phyloP scores from a whole-genome alignment of 495 filamentous ascomycete species.

The Oleoguttula mirabilis region DNA sequence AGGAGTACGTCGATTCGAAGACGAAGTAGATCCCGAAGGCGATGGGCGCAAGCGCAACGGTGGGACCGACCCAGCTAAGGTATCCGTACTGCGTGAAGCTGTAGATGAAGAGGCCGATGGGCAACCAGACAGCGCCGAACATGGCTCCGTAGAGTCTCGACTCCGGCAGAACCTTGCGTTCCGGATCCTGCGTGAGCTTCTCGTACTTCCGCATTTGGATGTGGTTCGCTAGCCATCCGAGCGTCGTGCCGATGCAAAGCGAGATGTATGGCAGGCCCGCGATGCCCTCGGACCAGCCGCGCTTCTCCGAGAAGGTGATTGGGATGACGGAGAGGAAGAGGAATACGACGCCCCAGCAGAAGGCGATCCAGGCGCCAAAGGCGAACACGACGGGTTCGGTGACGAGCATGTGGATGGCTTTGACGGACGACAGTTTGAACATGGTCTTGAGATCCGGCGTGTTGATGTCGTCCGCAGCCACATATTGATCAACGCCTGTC shows the following conservation, averaged over 20 bases:
- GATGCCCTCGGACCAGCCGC: slow-evolving; percentile 16
- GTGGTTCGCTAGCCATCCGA: slow-evolving; percentile 11
- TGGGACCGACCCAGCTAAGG: slow-evolving; percentile 16
- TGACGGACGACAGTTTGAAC: slow-evolving; percentile 23
- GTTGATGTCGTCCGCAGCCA: slow-evolving; percentile 27
- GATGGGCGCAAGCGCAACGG: slow-evolving; percentile 14
- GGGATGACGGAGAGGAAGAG: slow-evolving; percentile 16
- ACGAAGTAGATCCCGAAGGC: slow-evolving; percentile 19
- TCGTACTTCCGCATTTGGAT: slow-evolving; percentile 19
- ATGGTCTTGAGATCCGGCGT: slow-evolving; percentile 19
- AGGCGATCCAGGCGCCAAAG: slow-evolving; percentile 19
- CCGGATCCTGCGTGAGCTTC: slow-evolving; percentile 5
- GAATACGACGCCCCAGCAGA: slow-evolving; percentile 18
- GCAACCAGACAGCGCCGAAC: slow-evolving; percentile 9
- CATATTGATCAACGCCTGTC: slow-evolving; percentile 26
- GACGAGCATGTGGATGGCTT: slow-evolving; percentile 30
- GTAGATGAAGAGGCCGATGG: slow-evolving; percentile 22
- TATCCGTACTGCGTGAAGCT: slow-evolving; percentile 17
- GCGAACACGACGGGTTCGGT: slow-evolving; percentile 28
- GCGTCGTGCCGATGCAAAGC: slow-evolving; percentile 15
- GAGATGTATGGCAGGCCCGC: slow-evolving; percentile 21
- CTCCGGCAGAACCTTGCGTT: slow-evolving; percentile 9
- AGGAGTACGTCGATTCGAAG: slow-evolving; percentile 14
- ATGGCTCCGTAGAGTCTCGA: slow-evolving; percentile 11
- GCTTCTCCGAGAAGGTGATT: slow-evolving; percentile 16